These are phyloP conservation scores for Metroxylon sagu DNA, from an alignment of 176 grass and related monocot genomes.

Conservation along the genomic window DNA sequence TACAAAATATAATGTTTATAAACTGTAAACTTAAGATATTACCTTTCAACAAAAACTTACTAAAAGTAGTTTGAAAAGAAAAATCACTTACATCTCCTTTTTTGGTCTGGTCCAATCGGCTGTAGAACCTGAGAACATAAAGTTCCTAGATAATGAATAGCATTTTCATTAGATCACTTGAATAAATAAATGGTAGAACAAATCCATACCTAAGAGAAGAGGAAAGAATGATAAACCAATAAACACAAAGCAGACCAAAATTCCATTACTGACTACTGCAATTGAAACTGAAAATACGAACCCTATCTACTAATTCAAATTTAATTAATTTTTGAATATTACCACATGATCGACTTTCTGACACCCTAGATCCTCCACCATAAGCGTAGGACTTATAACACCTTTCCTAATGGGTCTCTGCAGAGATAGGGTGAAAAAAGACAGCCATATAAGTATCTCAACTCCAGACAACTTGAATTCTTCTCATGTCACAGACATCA, in stretches of 20 bases:
- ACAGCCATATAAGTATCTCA: no score
- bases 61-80: background rate
- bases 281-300: no score
- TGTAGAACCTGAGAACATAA: slow-evolving; percentile 68
- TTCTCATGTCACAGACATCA: no score
- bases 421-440: background rate
- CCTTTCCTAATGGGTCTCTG: slow-evolving; percentile 86
- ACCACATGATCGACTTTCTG: slow-evolving; percentile 42
- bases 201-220: slow-evolving; percentile 7
- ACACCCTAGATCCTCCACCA: slow-evolving; percentile 64
- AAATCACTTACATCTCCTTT: slow-evolving; percentile 75
- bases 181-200: background rate
- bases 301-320: no score
- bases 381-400: slow-evolving; percentile 54
- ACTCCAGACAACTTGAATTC: no score
- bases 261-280: no score
- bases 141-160: slow-evolving; percentile 32
- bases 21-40: no score
- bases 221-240: slow-evolving; percentile 5
- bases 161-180: background rate
- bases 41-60: background rate
- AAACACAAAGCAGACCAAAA: background rate
- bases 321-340: slow-evolving; percentile 17
- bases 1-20: no score
- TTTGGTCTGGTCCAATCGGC: slow-evolving; percentile 67